Conservation (phyloP, 345 rosid species). For the Moringa oleifera region DNA sequence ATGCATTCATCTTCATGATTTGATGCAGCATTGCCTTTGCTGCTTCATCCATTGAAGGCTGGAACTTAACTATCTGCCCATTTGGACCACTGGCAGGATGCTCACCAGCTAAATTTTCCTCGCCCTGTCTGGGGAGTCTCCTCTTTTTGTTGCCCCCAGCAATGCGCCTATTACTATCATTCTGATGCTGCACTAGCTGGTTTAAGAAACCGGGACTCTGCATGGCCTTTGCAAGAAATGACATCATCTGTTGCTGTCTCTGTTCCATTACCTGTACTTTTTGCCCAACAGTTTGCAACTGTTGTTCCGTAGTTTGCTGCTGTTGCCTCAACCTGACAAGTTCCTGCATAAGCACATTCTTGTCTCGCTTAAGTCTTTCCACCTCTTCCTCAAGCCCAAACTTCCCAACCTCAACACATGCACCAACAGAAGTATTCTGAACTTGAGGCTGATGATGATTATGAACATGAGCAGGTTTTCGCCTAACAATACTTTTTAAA, state of each 20-base stretch:
- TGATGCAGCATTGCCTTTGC: constrained; percentile 62
- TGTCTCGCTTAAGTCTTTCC: constrained; percentile 80
- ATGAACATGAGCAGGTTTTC: constrained; percentile 60
- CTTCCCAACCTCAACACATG: constrained; percentile 84
- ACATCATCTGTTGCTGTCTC: constrained; percentile 92
- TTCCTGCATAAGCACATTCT: constrained; percentile 90
- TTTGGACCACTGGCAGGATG: constrained; percentile 29
- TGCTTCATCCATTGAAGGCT: constrained; percentile 63
- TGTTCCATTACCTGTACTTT: constrained; percentile 92
- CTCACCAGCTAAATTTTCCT: constrained; percentile 30
- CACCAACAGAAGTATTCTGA: constrained; percentile 54
- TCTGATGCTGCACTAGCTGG: constrained; percentile 73
- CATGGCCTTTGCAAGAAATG: constrained; percentile 83
- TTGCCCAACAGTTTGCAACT: constrained; percentile 67
- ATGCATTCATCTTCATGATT: constrained; percentile 45
- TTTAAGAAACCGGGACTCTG: constrained; percentile 73
- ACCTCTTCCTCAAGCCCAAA: constrained; percentile 86
- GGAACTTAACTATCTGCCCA: constrained; percentile 68
- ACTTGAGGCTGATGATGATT: constrained; percentile 44
- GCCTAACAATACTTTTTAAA: constrained; percentile 54
- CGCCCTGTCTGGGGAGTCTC: constrained; percentile 61
- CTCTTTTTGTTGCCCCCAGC: constrained; percentile 67
- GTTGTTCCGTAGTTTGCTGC: constrained; percentile 71
- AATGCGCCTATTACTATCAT: constrained; percentile 54
- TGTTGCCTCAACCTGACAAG: constrained; percentile 88